Conservation (phyloP, 1,284 basidiomycete genomes). For the Cronartium quercuum region DNA sequence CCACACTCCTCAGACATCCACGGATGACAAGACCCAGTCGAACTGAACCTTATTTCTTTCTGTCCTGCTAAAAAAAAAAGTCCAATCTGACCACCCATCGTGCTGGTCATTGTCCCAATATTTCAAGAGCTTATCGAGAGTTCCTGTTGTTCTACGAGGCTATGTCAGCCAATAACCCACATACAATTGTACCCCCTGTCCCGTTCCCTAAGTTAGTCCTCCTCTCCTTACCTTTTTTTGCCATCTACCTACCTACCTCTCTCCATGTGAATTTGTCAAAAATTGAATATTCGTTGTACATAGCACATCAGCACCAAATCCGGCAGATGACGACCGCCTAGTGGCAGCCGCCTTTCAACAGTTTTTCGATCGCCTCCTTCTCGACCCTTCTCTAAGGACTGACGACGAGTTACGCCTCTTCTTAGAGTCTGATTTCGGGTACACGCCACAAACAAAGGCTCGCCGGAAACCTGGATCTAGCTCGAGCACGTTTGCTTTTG, state of each 20-base stretch:
- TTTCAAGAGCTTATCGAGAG: constrained; percentile 81
- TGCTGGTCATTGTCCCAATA: constrained; percentile 77
- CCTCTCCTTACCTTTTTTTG: constrained; percentile 42
- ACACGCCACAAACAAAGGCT: constrained; percentile 18
- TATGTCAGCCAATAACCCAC: constrained; percentile 71
- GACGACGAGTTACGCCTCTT: constrained; percentile 89
- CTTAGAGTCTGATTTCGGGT: constrained; percentile 87
- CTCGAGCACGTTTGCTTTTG: background rate
- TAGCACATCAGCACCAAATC: constrained; percentile 85
- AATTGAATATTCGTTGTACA: constrained; percentile 81
- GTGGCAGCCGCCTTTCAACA: constrained; percentile 85
- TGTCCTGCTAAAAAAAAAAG: constrained; percentile 52
- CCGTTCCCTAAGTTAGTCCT: constrained; percentile 15
- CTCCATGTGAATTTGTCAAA: constrained; percentile 54
- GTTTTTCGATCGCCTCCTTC: constrained; percentile 82
- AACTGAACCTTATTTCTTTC: constrained; percentile 9
- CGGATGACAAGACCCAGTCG: too few species aligned
- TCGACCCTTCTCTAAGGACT: constrained; percentile 72
- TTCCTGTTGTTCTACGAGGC: constrained; percentile 87
- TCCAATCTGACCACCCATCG: constrained; percentile 87
- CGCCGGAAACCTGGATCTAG: background rate
- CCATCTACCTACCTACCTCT: constrained; percentile 41
- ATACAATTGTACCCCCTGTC: constrained; percentile 53
- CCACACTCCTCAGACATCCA: background rate
- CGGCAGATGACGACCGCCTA: constrained; percentile 87